Evolutionary conservation across 2,329 filamentous ascomycete genomes (phyloP).

Genomic region (Neonectria faginata): DNA sequence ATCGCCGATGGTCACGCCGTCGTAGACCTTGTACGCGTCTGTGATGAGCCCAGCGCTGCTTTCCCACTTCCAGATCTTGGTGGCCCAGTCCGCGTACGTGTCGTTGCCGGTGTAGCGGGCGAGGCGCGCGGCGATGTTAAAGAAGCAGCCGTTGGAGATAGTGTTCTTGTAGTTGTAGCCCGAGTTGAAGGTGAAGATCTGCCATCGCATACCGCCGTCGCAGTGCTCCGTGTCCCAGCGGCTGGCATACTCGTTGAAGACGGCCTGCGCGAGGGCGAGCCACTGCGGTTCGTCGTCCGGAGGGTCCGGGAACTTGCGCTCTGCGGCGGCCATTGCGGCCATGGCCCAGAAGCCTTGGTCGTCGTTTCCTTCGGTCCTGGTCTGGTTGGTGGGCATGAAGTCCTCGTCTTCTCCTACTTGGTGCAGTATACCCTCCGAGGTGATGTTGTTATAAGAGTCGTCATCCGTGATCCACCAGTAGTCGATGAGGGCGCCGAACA

Average conservation of each 20-base stretch:
- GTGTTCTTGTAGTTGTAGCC: conserved; percentile 78
- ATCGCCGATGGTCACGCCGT: conserved; percentile 55
- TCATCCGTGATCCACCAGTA: conserved; percentile 80
- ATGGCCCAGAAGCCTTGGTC: conserved; percentile 90
- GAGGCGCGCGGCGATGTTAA: conserved; percentile 76
- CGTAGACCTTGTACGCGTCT: conserved; percentile 65
- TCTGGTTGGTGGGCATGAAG: conserved; percentile 77
- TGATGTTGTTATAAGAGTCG: conserved; percentile 70
- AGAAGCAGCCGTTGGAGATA: conserved; percentile 77
- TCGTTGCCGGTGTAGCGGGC: conserved; percentile 82
- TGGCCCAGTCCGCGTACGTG: conserved; percentile 83
- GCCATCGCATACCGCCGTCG: conserved; percentile 84
- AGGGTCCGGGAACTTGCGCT: conserved; percentile 79
- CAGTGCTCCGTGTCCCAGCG: conserved; percentile 77
- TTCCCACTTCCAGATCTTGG: conserved; percentile 77
- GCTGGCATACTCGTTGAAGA: conserved; percentile 80
- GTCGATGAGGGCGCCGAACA: conserved; percentile 78
- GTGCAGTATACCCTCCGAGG: conserved; percentile 68
- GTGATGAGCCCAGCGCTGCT: conserved; percentile 66
- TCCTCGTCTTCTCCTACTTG: conserved; percentile 70
- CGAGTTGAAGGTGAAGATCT: conserved; percentile 82
- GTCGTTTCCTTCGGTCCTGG: conserved; percentile 73
- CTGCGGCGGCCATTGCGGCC: conserved; percentile 81
- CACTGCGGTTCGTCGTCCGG: conserved; percentile 72
- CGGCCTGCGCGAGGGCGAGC: conserved; percentile 81